A percentile compares a stretch with the other conserved stretches of the same genome.
Evolutionary conservation across 805 yeast species (phyloP).

Genomic region (Priceomyces carsonii): DNA sequence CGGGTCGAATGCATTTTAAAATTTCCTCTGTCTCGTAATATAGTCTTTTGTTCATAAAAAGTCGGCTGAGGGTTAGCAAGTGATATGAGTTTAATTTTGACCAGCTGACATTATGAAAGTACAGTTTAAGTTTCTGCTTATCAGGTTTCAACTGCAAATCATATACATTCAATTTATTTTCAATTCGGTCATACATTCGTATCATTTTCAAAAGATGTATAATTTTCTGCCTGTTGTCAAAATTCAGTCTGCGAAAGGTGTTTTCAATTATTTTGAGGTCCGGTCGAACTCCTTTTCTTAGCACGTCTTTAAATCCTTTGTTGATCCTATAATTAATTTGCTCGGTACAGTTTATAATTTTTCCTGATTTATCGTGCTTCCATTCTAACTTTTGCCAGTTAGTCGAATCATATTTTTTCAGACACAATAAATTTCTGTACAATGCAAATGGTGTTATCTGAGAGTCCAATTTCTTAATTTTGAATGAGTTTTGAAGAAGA

Average conservation of each 20-base stretch:
- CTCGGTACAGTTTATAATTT: conserved; percentile 14
- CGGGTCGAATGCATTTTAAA: conserved; percentile 18
- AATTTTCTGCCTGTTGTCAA: conserved; percentile 21
- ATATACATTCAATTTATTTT: conserved; percentile 16
- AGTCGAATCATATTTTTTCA: conserved; percentile 23
- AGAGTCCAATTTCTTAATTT: conserved; percentile 21
- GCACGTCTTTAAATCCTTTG: conserved; percentile 32
- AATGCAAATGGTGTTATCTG: conserved; percentile 26
- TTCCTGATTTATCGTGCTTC: conserved; percentile 13
- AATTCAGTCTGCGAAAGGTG: conserved; percentile 29
- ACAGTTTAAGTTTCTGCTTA: conserved; percentile 16
- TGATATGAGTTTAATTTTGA: conserved; percentile 23
- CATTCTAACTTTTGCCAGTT: conserved; percentile 24
- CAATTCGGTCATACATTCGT: conserved; percentile 12
- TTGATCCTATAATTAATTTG: conserved; percentile 31
- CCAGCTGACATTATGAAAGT: conserved; percentile 11
- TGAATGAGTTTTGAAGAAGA: conserved; percentile 13
- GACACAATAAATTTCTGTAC: conserved; percentile 12
- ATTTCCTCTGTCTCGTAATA: conserved; percentile 22
- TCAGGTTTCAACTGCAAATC: conserved; percentile 17
- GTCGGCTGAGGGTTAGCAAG: conserved; percentile 27
- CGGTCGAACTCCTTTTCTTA: conserved; percentile 37
- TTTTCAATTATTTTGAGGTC: conserved; percentile 31
- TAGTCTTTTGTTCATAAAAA: conserved; percentile 29
- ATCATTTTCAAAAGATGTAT: conserved; percentile 20